A percentile compares a stretch with the other conserved stretches of the same genome.
Conservation (phyloP, 805 yeast species). For the Candida jianshihensis region DNA sequence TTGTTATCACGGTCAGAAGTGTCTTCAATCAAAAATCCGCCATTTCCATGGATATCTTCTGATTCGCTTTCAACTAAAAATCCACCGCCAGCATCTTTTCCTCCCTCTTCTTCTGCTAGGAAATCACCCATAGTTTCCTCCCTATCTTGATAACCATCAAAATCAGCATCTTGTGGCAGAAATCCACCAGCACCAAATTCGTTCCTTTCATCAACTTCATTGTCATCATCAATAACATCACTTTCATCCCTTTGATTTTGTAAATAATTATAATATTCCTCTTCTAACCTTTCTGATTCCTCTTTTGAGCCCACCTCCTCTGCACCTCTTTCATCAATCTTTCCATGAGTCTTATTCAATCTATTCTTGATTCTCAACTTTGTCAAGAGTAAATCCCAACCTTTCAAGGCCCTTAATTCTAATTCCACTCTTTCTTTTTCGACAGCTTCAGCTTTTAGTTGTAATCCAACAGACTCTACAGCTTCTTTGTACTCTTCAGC, state of each 20-base stretch:
- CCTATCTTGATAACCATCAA: slow-evolving; percentile 1
- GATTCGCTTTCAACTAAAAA: slow-evolving; percentile 2
- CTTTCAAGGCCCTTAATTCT: slow-evolving; percentile 42
- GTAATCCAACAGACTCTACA: slow-evolving; percentile 41
- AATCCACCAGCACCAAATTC: slow-evolving; percentile 5
- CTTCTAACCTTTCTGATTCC: slow-evolving; percentile 10
- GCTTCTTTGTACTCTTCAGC: slow-evolving; percentile 58
- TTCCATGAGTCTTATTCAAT: slow-evolving; percentile 41
- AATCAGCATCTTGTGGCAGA: slow-evolving; percentile 7
- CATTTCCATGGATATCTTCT: too few relatives aligned
- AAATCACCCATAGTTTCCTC: slow-evolving; percentile 3
- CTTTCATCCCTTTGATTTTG: slow-evolving; percentile 8
- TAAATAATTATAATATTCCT: slow-evolving; percentile 18
- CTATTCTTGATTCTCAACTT: slow-evolving; percentile 37
- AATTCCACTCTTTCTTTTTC: slow-evolving; percentile 34
- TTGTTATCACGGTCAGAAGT: too few relatives aligned
- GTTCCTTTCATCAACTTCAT: slow-evolving; percentile 7
- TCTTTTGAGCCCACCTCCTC: slow-evolving; percentile 7
- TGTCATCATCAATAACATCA: slow-evolving; percentile 10
- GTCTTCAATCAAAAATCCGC: too few relatives aligned
- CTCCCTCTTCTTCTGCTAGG: slow-evolving; percentile 1
- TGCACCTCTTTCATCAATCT: slow-evolving; percentile 6
- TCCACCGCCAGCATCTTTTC: slow-evolving; percentile 4
- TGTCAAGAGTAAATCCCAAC: slow-evolving; percentile 37
- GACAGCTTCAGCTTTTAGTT: slow-evolving; percentile 36